These are phyloP conservation scores for Erodium trifolium DNA, from an alignment of 441 rosid species.

Conservation along the genomic window DNA sequence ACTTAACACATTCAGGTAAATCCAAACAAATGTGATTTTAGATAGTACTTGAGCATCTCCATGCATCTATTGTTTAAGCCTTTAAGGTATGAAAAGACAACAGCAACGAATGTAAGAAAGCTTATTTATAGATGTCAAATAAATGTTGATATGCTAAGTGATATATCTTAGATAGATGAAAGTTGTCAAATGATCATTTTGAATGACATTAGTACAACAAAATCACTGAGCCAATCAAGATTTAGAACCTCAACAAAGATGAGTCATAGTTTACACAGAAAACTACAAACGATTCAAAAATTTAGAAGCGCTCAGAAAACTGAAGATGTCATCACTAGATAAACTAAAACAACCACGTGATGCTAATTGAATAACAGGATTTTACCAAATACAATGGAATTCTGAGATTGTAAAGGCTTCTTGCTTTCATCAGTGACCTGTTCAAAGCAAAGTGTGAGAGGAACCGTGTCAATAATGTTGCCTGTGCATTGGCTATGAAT, in stretches of 20 bases:
- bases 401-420: conserved; percentile 22
- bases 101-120: background rate
- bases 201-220: background rate
- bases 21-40: background rate
- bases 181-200: background rate
- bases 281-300: background rate
- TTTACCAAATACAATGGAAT: conserved; percentile 25
- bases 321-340: background rate
- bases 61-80: background rate
- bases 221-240: background rate
- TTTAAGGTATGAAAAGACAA: too few relatives aligned
- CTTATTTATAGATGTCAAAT: background rate
- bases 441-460: conserved; percentile 19
- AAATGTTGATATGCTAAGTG: background rate
- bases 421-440: conserved; percentile 40
- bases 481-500: background rate
- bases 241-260: background rate
- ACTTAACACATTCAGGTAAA: background rate
- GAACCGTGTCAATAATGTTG: background rate
- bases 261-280: background rate
- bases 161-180: background rate
- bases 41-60: background rate
- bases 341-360: background rate
- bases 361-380: conserved; percentile 9
- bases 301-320: background rate